Evolutionary conservation across 2,329 filamentous ascomycete species (phyloP).

Genomic region (Chrysosporium queenslandicum): DNA sequence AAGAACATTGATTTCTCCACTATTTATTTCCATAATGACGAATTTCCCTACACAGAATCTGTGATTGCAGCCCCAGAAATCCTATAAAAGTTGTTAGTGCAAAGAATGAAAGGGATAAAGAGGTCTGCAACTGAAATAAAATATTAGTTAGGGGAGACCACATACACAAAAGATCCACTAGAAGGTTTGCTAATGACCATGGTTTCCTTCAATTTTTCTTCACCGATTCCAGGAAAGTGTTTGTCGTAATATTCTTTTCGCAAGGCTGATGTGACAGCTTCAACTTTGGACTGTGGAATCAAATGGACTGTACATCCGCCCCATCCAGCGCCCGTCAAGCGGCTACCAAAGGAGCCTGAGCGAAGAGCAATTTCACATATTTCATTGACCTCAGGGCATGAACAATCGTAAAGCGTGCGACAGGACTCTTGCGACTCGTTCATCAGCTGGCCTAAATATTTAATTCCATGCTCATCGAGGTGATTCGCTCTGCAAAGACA

Average conservation of each 20-base stretch:
- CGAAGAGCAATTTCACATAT: slow-evolving; percentile 69
- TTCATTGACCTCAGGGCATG: slow-evolving; percentile 81
- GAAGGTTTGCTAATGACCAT: slow-evolving; percentile 79
- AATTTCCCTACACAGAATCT: slow-evolving; percentile 15
- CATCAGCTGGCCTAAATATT: slow-evolving; percentile 67
- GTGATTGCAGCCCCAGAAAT: slow-evolving; percentile 32
- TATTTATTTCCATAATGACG: too few relatives aligned
- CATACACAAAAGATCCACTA: slow-evolving; percentile 37
- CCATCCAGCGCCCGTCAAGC: slow-evolving; percentile 91
- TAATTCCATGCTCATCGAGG: slow-evolving; percentile 56
- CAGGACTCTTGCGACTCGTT: slow-evolving; percentile 86
- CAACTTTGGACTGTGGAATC: slow-evolving; percentile 72
- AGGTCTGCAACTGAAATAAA: not conserved
- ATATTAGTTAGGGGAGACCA: slow-evolving; percentile 4
- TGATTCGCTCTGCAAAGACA: slow-evolving; percentile 53
- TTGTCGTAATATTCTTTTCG: slow-evolving; percentile 72
- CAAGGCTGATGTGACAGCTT: slow-evolving; percentile 65
- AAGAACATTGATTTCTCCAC: too few relatives aligned
- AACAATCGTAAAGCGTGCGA: slow-evolving; percentile 80
- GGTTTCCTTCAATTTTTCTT: slow-evolving; percentile 65
- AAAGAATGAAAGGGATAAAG: not conserved
- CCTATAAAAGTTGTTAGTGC: slow-evolving; percentile 18
- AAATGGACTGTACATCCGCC: slow-evolving; percentile 93
- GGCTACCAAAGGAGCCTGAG: slow-evolving; percentile 72
- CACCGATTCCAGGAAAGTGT: slow-evolving; percentile 55